phyloP scores from a whole-genome alignment of 2,329 filamentous ascomycete species.

The Mycocentrospora acerina region DNA sequence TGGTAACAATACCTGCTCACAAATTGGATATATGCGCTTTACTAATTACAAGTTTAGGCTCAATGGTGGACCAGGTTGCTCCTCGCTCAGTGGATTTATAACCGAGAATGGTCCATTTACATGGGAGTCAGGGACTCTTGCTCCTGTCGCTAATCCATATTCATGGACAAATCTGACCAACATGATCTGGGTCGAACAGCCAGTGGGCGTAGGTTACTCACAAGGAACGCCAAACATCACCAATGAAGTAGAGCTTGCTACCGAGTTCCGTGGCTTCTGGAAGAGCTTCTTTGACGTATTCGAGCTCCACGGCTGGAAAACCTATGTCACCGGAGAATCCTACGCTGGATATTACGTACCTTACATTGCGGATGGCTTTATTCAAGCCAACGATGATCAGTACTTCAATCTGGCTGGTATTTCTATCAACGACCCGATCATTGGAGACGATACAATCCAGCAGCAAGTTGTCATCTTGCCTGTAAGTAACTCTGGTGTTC shows the following conservation, averaged over 20 bases:
- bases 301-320: slow-evolving; percentile 54
- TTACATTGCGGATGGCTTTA: slow-evolving; percentile 58
- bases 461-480: slow-evolving; percentile 39
- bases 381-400: slow-evolving; percentile 54
- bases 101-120: slow-evolving; percentile 71
- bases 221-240: slow-evolving; percentile 49
- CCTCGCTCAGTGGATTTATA: slow-evolving; percentile 66
- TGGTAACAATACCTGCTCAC: no score
- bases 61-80: slow-evolving; percentile 45
- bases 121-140: slow-evolving; percentile 65
- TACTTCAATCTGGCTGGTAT: slow-evolving; percentile 56
- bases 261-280: slow-evolving; percentile 54
- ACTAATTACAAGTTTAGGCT: slow-evolving; percentile 24
- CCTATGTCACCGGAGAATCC: slow-evolving; percentile 58
- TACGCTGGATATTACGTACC: slow-evolving; percentile 61
- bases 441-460: slow-evolving; percentile 45
- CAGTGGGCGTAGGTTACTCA: slow-evolving; percentile 49
- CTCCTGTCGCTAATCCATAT: slow-evolving; percentile 66
- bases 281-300: slow-evolving; percentile 60
- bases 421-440: slow-evolving; percentile 52
- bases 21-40: no score
- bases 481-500: no score
- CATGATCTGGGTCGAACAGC: slow-evolving; percentile 51
- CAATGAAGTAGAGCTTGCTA: slow-evolving; percentile 49
- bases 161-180: slow-evolving; percentile 60